phyloP scores from a whole-genome alignment of 2,329 filamentous ascomycete genomes.

The Botrytis elliptica region DNA sequence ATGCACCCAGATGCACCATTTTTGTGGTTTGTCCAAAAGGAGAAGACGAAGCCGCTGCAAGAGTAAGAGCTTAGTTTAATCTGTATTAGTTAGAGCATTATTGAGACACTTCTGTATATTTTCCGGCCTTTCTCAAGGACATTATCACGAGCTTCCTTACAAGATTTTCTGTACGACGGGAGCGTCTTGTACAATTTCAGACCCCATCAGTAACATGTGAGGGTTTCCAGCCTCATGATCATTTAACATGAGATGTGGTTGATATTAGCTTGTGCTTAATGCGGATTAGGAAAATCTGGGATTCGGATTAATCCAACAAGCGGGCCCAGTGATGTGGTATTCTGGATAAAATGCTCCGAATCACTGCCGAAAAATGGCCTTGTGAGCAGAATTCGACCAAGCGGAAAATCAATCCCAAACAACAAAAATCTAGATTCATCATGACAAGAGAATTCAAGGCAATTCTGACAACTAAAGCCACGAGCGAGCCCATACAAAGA shows the following conservation, averaged over 20 bases:
- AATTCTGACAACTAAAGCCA: not conserved
- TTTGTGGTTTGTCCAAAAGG: not conserved
- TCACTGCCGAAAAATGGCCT: slow-evolving; percentile 21
- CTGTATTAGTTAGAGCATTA: not conserved
- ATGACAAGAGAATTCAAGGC: not conserved
- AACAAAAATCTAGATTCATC: not conserved
- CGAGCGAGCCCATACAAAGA: not conserved
- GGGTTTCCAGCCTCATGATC: slow-evolving; percentile 19
- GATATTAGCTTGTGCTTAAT: slow-evolving; percentile 11
- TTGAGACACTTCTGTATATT: not conserved
- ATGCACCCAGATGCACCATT: not conserved
- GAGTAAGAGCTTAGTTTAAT: not conserved
- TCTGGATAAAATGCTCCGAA: slow-evolving; percentile 13
- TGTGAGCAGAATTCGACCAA: slow-evolving; percentile 18
- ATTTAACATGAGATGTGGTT: slow-evolving; percentile 12
- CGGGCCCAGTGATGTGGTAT: slow-evolving; percentile 16
- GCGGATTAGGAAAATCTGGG: slow-evolving; percentile 6
- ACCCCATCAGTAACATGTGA: slow-evolving; percentile 8
- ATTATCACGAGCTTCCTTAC: slow-evolving; percentile 12
- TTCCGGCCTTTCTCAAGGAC: not conserved
- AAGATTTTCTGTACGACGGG: not conserved
- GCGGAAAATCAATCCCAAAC: slow-evolving; percentile 7
- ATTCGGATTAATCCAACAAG: slow-evolving; percentile 18
- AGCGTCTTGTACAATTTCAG: not conserved
- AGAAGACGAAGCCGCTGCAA: not conserved